Percentiles rank a stretch among this genome's conserved stretches.
Evolutionary conservation across 108 stramenopile genomes (phyloP).

Genomic region (Parmales sp.): DNA sequence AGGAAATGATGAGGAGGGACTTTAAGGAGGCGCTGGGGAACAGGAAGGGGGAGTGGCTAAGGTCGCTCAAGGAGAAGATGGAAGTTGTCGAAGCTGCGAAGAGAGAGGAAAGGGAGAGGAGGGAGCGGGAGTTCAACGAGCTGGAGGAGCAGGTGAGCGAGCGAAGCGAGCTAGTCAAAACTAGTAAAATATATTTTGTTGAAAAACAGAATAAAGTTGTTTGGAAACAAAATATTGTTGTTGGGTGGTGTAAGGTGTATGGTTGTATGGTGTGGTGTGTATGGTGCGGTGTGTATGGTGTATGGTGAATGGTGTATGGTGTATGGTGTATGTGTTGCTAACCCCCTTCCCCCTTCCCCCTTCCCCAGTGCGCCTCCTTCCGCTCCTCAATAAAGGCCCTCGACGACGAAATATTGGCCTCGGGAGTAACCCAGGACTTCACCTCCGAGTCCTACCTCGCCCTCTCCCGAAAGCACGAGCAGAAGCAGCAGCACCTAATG

Average conservation of each 20-base stretch:
- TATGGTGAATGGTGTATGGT: too few species aligned
- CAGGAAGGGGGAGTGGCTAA: neutral
- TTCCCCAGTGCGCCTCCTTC: too few species aligned
- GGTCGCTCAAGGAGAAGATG: neutral
- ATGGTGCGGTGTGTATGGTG: too few species aligned
- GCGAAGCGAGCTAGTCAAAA: neutral
- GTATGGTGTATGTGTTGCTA: too few species aligned
- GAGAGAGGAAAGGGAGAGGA: neutral
- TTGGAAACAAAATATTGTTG: too few species aligned
- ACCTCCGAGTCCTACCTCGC: neutral
- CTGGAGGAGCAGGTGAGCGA: neutral
- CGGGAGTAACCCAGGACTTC: neutral
- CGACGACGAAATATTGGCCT: neutral
- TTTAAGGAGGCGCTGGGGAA: neutral
- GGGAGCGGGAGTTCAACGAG: neutral
- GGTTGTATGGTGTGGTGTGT: too few species aligned
- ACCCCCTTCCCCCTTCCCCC: too few species aligned
- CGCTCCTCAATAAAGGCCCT: too few species aligned
- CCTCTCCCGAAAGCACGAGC: conserved; percentile 1
- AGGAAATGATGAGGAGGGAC: neutral
- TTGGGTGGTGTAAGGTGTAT: too few species aligned
- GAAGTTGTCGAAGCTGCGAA: neutral
- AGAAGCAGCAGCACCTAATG: conserved; percentile 5
- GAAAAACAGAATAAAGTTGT: too few species aligned
- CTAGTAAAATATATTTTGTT: too few species aligned